phyloP scores from a whole-genome alignment of 306 rosid species.

The Quercus alba region DNA sequence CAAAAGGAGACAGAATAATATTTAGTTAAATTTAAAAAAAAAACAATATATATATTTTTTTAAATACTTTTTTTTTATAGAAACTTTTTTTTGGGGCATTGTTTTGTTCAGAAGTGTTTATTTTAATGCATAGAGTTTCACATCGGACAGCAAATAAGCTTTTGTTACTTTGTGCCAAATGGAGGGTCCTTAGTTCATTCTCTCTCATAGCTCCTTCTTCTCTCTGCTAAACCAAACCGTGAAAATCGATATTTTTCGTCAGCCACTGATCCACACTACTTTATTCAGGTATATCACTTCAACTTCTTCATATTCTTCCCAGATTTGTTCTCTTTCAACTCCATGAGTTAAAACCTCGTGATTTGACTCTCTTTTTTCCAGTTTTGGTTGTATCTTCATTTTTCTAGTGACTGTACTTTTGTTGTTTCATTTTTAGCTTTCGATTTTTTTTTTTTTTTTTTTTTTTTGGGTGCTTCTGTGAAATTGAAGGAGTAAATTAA shows the following conservation, averaged over 20 bases:
- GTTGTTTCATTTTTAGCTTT: conserved; percentile 1
- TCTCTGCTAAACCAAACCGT: conserved; percentile 22
- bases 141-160: conserved; percentile 54
- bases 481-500: neutral
- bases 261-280: conserved; percentile 31
- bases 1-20: neutral
- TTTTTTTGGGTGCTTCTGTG: neutral
- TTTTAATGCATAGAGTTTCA: conserved; percentile 62
- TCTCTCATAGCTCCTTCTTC: conserved; percentile 16
- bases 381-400: neutral
- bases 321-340: neutral
- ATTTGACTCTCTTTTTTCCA: conserved; percentile 7
- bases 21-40: neutral
- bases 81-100: neutral
- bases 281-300: conserved; percentile 46
- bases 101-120: conserved; percentile 30
- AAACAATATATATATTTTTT: neutral
- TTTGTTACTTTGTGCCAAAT: conserved; percentile 55
- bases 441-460: neutral
- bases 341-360: neutral
- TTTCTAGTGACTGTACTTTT: conserved; percentile 5
- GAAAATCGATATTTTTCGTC: conserved; percentile 25
- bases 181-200: conserved; percentile 60
- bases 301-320: conserved; percentile 9
- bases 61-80: neutral